Evolutionary conservation across 2,329 filamentous ascomycete genomes (phyloP).

Genomic region (Aspergillus aculeatinus): DNA sequence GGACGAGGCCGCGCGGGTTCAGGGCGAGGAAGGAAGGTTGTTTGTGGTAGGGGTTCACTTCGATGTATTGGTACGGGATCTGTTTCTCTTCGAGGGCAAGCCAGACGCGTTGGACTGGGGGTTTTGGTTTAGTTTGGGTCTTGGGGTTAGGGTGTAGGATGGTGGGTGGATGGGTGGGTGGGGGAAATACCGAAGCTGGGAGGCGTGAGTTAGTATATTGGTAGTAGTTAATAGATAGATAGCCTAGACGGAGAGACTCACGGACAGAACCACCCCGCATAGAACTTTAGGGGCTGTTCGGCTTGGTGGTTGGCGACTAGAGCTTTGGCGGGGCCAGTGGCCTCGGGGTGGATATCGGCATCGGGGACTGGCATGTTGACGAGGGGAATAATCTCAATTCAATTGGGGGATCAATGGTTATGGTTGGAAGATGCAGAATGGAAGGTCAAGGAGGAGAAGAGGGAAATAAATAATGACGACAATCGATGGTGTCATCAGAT

Average conservation of each 20-base stretch:
- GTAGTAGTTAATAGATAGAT: neutral
- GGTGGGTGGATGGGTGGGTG: neutral
- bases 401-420: constrained; percentile 14
- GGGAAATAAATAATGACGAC: neutral
- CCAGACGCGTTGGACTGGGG: constrained; percentile 65
- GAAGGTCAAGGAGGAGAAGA: neutral
- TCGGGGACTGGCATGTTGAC: constrained; percentile 25
- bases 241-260: constrained; percentile 25
- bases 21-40: constrained; percentile 64
- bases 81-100: constrained; percentile 71
- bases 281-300: constrained; percentile 56
- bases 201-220: constrained; percentile 4
- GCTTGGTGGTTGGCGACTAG: constrained; percentile 34
- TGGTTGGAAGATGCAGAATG: constrained; percentile 21
- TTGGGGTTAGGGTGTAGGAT: neutral
- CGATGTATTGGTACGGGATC: constrained; percentile 72
- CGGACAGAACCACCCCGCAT: constrained; percentile 73
- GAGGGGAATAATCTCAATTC: too few relatives aligned
- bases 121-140: constrained; percentile 9
- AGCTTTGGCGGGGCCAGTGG: constrained; percentile 45
- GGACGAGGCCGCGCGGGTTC: constrained; percentile 74
- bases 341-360: constrained; percentile 45
- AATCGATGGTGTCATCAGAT: constrained; percentile 10
- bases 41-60: constrained; percentile 78
- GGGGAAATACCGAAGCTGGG: constrained; percentile 38